Base-by-base conservation (phyloP, 345 rosid genomes). In the Bruguiera sexangula region DNA sequence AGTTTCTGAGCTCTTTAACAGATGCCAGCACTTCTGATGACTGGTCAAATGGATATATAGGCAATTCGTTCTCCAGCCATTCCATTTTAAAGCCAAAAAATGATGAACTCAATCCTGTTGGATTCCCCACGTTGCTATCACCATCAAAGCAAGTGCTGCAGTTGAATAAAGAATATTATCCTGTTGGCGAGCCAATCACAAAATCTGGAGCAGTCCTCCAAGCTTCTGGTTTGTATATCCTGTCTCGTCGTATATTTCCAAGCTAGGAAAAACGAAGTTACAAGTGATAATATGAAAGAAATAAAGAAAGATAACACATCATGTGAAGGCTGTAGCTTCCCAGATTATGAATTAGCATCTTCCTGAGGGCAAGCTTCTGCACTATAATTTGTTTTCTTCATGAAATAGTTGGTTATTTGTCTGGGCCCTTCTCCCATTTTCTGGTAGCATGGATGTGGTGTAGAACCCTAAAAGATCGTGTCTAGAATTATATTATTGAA, bases 121-220 rank as follows among this genome's bases (percentile, higher is more conserved):
- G 66, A 66, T 48, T 36, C 74, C 79, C 84, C 5, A 66, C 92
- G 30, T 46, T 76, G 62, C 78, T 93, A 24, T 85, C 82, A 61
- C 83, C 92, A 62, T 68, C 92, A 27, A 88, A 79, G 74, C 97
- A 89, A 68, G 86, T 83, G 57, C 7, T 93, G 8, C 85, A 84
- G 73, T 43, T 69, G 43, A 81, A 78, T 69, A 80, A 72, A n/a
- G 78, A 86, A 24, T 85, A 83, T 76, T 70, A 72, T 62, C 98
- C 97, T 15, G 84, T 93, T 60, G 98, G 97, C 30, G 70, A 79
- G 66, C 91, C 94, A 1, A 53, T 85, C 55, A 67, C 56, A 64
- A 93, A 93, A 80, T 70, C 81, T 27, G 94, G 87, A 79, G 90
- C 97, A 66, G 68, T 78, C 67, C 66, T 89, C 66, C 97, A 91